Base-by-base conservation (phyloP, 1,284 basidiomycete genomes). In the Mycosarcoma mackinlayi region DNA sequence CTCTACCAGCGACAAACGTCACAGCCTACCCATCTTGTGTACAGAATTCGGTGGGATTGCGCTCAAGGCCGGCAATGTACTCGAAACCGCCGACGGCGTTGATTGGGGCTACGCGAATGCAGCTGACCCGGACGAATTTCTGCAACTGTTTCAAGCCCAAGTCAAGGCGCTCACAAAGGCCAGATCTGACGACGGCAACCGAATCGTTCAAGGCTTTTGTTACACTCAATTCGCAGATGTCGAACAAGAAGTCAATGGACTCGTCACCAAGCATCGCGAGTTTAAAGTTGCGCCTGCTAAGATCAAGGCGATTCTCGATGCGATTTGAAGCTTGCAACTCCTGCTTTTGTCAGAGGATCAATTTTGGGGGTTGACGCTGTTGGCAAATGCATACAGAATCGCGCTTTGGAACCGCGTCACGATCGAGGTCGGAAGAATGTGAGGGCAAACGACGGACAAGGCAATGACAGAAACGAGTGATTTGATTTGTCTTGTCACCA, bases 171-270 rank as follows among this genome's bases (percentile, higher is more conserved):
- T 64, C 19, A 46, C 54, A 21, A 49, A 41, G 11, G 27, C 33
- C 3, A 34, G 25, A 24, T 14, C 23, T 8, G 51, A 18, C 0
- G 51, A 41, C n/a, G 34, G 35, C 3, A 39, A 37, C 14, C 53
- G 66, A 33, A 34, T 73, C 16, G 68, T 68, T 14, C 68, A 75
- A 28, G 72, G 74, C 4, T 76, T 68, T 31, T 74, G 73, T 47
- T 76, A 65, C 35, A 75, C 69, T 8, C 75, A 76, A 30, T 58
- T 68, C 11, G 54, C 69, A 6, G 69, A 75, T 31, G 50, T 62
- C 21, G 69, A 76, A 42, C 57, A 64, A 35, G 67, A 76, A 31
- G 57, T 63, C 14, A 75, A 75, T 38, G 74, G 69, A 6, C 42
- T 76, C 7, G 46, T 73, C 38, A 71, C 73, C 23, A 44, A 62